Percentiles rank a stretch among this genome's conserved stretches.
Conservation (phyloP, 2,329 filamentous ascomycete species). For the Trichoderma sp. region DNA sequence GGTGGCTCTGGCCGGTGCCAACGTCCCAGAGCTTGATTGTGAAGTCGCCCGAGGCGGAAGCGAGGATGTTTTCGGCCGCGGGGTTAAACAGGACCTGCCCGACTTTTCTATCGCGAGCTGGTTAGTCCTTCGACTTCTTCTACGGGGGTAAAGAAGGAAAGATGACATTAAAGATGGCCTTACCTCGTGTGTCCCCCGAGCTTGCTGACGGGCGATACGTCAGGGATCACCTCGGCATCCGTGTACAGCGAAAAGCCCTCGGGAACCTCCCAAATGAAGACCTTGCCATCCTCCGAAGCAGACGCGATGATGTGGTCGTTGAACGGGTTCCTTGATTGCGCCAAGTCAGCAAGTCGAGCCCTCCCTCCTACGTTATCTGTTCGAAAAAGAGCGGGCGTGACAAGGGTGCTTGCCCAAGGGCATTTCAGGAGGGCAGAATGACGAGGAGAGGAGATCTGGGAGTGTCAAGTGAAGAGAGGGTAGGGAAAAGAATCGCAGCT, state of each 20-base stretch:
- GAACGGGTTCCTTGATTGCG: slow-evolving; percentile 77
- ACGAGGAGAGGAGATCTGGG: background rate
- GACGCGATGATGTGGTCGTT: slow-evolving; percentile 92
- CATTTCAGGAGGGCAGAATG: background rate
- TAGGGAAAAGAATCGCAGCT: slow-evolving; percentile 18
- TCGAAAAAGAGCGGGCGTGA: background rate
- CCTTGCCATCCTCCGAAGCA: slow-evolving; percentile 93
- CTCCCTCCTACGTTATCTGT: background rate
- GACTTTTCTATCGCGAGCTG: slow-evolving; percentile 69
- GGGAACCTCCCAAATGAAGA: slow-evolving; percentile 95
- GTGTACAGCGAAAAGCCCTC: slow-evolving; percentile 81
- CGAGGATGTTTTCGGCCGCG: slow-evolving; percentile 90
- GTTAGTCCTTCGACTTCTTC: slow-evolving; percentile 28
- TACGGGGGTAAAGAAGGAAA: background rate
- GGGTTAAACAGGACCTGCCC: slow-evolving; percentile 98
- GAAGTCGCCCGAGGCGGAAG: slow-evolving; percentile 92
- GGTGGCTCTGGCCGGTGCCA: slow-evolving; percentile 70
- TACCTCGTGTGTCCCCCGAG: slow-evolving; percentile 85
- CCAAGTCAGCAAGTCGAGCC: slow-evolving; percentile 31
- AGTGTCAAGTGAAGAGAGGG: background rate
- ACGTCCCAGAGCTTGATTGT: slow-evolving; percentile 97
- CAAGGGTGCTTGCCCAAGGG: slow-evolving; percentile 12
- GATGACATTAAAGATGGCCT: slow-evolving; percentile 31
- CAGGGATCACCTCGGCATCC: slow-evolving; percentile 79
- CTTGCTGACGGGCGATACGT: slow-evolving; percentile 80